Evolutionary conservation across 108 stramenopile genomes (phyloP).

Genomic region (Cylindrotheca closterium): DNA sequence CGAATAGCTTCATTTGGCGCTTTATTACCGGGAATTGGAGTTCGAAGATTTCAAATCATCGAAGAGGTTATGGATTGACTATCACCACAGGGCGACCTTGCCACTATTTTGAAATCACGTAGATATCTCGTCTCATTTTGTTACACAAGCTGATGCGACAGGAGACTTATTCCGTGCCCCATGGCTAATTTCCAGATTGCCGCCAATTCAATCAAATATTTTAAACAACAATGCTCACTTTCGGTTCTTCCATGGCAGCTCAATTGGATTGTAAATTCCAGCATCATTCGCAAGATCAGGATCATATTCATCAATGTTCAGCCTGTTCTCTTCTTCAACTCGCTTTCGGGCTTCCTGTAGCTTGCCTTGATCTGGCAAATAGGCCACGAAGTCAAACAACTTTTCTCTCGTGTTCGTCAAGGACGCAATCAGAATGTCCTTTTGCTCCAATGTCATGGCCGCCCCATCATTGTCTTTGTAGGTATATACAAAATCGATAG

Average conservation of each 20-base stretch:
- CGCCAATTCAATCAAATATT: too few relatives aligned
- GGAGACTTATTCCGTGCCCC: too few relatives aligned
- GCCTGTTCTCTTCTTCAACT: constrained; percentile 65
- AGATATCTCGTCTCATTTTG: too few relatives aligned
- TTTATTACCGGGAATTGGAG: too few relatives aligned
- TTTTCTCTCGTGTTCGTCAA: constrained; percentile 47
- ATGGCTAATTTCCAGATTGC: too few relatives aligned
- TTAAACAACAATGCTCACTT: too few relatives aligned
- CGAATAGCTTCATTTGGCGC: too few relatives aligned
- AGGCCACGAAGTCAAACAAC: constrained; percentile 54
- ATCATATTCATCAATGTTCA: constrained; percentile 72
- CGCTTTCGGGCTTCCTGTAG: constrained; percentile 51
- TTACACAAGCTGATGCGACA: too few relatives aligned
- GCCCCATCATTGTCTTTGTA: constrained; percentile 6
- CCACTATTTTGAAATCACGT: too few relatives aligned
- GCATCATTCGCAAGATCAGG: constrained; percentile 49
- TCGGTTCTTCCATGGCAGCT: constrained; percentile 65
- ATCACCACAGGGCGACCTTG: too few relatives aligned
- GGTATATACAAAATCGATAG: constrained; percentile 64
- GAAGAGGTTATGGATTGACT: too few relatives aligned
- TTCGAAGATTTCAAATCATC: too few relatives aligned
- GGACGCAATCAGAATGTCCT: constrained; percentile 38
- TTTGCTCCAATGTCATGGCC: constrained; percentile 51
- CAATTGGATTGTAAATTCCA: constrained; percentile 70
- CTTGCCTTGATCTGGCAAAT: constrained; percentile 47